Conservation (phyloP, 495 filamentous ascomycete species). For the Podospora didyma region DNA sequence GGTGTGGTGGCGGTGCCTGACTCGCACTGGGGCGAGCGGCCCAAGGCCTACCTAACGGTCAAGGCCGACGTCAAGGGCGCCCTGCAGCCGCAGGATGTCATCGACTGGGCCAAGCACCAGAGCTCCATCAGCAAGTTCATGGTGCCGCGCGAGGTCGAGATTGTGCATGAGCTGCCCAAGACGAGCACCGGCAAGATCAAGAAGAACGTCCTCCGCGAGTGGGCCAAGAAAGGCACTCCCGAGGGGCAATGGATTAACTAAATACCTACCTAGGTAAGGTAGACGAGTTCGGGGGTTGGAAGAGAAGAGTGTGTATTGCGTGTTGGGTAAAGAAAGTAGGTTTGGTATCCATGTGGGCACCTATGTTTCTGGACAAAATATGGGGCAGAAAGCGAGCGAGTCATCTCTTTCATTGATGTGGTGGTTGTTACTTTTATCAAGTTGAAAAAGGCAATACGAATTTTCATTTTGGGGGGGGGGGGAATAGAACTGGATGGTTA, state of each 20-base stretch:
- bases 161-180: conserved; percentile 86
- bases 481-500: too few species aligned
- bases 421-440: too few species aligned
- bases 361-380: too few species aligned
- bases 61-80: conserved; percentile 50
- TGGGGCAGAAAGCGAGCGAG: too few species aligned
- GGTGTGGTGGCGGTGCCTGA: conserved; percentile 88
- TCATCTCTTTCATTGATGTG: too few species aligned
- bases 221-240: conserved; percentile 58
- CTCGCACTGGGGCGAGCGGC: conserved; percentile 89
- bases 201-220: conserved; percentile 89
- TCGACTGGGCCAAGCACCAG: conserved; percentile 77
- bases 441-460: too few species aligned
- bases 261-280: too few species aligned
- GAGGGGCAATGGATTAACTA: conserved; percentile 1
- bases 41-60: conserved; percentile 88
- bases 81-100: conserved; percentile 66
- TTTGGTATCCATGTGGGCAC: background rate
- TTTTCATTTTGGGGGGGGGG: too few species aligned
- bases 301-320: too few species aligned
- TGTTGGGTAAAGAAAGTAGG: too few species aligned
- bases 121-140: conserved; percentile 88
- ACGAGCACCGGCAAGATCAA: conserved; percentile 94
- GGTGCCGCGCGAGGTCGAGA: conserved; percentile 89
- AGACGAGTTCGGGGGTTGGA: background rate